Evolutionary conservation across 345 rosid genomes (phyloP), one percentile per base, ranked within the genome.

Genomic region (Gossypium longicalyx): DNA sequence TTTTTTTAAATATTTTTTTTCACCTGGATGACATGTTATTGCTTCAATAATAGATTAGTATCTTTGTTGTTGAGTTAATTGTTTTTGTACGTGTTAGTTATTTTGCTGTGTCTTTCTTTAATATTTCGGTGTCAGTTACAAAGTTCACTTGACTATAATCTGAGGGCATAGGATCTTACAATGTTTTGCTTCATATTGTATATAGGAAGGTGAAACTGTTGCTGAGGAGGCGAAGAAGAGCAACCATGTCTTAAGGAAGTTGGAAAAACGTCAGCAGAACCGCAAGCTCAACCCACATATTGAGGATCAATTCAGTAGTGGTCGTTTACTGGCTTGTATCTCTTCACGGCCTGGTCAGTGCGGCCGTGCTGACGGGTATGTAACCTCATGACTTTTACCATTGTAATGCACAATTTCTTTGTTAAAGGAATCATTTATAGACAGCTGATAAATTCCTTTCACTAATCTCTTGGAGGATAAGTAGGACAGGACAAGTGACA

Each of bases 291-390:
- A 87, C 58, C 61, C 90, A 6, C 90, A 90, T 77, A 90, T 90
- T 23, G 94, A 90, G 80, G 94, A 88, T 77, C 94, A 88, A 25
- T 90, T 88, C 12, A 82, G 90, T 0, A 71, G 92, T 43, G 92
- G 94, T 34, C 88, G 94, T 74, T 63, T 88, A 77, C 77, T 88
- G 77, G 94, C 94, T 1, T 84, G 88, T 22, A 90, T 90, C 80
- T 84, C 94, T 56, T 88, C 94, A 29, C 83, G 94, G 72, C 94
- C 94, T 38, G 94, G 94, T 43, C 94, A 90, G 49, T 88, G 94
- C 0, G 92, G 92, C 22, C 92, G 92, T 82, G 92, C 90, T 66
- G 94, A 90, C 68, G 94, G 94, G 94, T 90, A 81, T 51, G 80
- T 65, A 54, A n/a, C 17, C 59, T 17, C 22, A 0, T 7, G 22